Base-by-base conservation (phyloP, 306 rosid species). In the Cucumis cinereus region DNA sequence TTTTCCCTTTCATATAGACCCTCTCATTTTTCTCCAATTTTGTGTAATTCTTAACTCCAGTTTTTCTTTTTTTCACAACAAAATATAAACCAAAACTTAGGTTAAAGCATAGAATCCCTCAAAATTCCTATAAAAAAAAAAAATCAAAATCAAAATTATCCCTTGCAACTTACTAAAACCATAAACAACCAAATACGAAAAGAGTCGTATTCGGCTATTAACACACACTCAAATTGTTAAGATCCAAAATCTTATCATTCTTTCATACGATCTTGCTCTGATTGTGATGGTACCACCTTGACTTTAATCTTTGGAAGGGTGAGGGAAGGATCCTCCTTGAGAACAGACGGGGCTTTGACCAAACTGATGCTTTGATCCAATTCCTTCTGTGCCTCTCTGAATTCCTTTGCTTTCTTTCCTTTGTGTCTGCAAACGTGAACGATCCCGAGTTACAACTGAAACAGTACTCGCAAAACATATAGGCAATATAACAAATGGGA, bases 271-370 rank as follows among this genome's bases (percentile, higher is more conserved):
- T 38, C 81, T 68, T 88, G 70, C 81, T 82, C 80, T 54, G 84
- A 58, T 57, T 81, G 79, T 68, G 45, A 77, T 67, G 72, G 83
- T 36, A 73, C 35, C 82, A 87, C 90, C 80, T 63, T 81, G 91
- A 90, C 83, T 72, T 85, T 84, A 88, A 83, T 75, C 67, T 80
- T 88, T 2, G 89, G 89, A 60, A 86, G 61, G 40, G 88, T 82
- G 79, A 82, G 83, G 30, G 90, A 81, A 2, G 81, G 84, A 14
- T 89, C 92, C 76, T 78, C 77, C 78, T 52, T 87, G 79, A 84
- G 79, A 36, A 36, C 84, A 35, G 69, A 24, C 1, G 98, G 96
- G 71, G 90, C 84, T 80, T 81, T 80, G 87, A 92, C 84, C 90
- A 90, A 63, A 80, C 41, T 23, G 77, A 77, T 67, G 82, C 60